These are phyloP conservation scores for Sequoia sempervirens DNA, from an alignment of 75 land plant genomes.

Conservation along the genomic window DNA sequence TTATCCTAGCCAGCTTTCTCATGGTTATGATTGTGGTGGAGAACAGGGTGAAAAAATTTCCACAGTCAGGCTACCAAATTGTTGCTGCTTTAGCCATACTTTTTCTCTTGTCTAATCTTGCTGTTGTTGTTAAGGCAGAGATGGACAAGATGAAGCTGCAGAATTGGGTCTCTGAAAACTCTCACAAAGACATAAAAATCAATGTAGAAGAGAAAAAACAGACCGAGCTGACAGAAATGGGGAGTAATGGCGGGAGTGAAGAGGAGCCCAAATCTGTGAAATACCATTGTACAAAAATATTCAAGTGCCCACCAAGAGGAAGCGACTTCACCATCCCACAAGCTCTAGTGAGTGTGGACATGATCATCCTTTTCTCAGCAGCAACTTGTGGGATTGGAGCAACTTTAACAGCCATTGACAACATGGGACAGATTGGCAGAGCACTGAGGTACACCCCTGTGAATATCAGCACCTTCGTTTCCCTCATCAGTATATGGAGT, in stretches of 20 bases:
- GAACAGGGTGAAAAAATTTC: conserved; percentile 2
- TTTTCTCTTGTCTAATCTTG: conserved; percentile 29
- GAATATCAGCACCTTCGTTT: conserved; percentile 53
- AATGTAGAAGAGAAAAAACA: no score
- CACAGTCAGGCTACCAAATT: conserved; percentile 11
- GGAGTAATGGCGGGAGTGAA: no score
- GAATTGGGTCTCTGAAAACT: no score
- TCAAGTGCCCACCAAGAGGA: conserved; percentile 39
- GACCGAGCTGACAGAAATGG: no score
- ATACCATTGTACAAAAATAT: background rate
- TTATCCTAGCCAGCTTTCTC: background rate
- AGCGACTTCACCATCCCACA: conserved; percentile 64
- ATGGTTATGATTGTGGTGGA: conserved; percentile 16
- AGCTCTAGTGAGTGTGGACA: conserved; percentile 41
- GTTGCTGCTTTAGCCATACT: conserved; percentile 16
- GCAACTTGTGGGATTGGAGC: conserved; percentile 43
- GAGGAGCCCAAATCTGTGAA: background rate
- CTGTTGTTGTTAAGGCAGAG: conserved; percentile 35
- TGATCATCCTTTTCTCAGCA: background rate
- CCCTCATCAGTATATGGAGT: conserved; percentile 70
- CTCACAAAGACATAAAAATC: no score
- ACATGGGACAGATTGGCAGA: conserved; percentile 53
- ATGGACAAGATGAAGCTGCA: background rate
- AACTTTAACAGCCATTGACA: conserved; percentile 65
- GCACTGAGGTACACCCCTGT: conserved; percentile 39